Evolutionary conservation across 768 basidiomycete species (phyloP), one percentile per base, ranked within the genome.

Genomic region (Hericium erinaceus): DNA sequence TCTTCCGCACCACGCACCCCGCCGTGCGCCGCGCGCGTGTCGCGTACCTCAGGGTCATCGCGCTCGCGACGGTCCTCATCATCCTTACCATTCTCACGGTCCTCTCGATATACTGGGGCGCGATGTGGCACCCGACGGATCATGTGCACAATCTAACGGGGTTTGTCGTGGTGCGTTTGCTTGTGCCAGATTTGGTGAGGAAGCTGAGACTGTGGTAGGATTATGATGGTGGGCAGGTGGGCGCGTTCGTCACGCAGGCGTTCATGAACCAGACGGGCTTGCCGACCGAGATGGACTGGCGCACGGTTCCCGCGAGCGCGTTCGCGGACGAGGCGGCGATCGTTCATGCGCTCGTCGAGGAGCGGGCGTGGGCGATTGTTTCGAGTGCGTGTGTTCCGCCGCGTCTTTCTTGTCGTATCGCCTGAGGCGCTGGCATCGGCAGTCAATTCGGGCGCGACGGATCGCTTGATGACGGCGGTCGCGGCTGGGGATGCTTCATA

Each of bases 101-200:
- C 20, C 68, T 85, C 57, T 67, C 81, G 2, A 82, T 85, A 49
- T 84, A 79, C 66, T 85, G 82, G 82, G 82, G 80, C 10, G 76
- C 79, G 12, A 66, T 81, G 4, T 81, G 80, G 70, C 74, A 73
- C 55, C 73, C 73, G 10, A 74, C 68, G 5, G 46, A 58, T 37
- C 66, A 72, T 9, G 38, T 73, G 59, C 67, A 72, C 40, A 76
- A 77, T 22, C 63, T 86, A 24, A 64, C 73, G n/a, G 82, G 80
- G 2, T 83, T 77, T 74, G 73, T 85, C 0, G 77, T 85, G 24
- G 33, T 33, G 7, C 33, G n/a, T n/a, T n/a, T 28, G 28, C 7
- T 28, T 12, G 26, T n/a, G 2, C 15, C n/a, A n/a, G n/a, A n/a
- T n/a, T n/a, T n/a, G n/a, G n/a, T n/a, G n/a, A n/a, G n/a, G n/a